Evolutionary conservation across 352 stramenopile genomes (phyloP), one percentile per base, ranked within the genome.

Genomic region (Phytophthora hibernalis): DNA sequence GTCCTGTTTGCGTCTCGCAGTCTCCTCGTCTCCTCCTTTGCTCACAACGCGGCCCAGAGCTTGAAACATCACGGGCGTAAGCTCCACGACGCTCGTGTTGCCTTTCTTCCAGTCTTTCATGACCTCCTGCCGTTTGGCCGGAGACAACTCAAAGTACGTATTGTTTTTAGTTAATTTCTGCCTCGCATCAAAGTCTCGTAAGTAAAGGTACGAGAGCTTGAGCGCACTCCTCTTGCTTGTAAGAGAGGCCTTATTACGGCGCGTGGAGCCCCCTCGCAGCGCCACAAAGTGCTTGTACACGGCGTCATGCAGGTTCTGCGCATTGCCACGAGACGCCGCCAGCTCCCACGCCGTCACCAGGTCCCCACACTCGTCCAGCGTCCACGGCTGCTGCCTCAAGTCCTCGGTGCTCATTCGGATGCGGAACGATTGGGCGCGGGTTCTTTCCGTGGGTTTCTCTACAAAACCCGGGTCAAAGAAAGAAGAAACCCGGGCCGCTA

Each of bases 261-360:
- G 58, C n/a, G 70, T 68, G 3, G 61, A 72, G 2, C 73, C 73
- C 9, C 70, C 70, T 6, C 65, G 66, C 0, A 72, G 62, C 6
- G 33, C 57, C 35, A 74, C 66, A 53, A 81, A 81, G 42, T 74
- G 70, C 7, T 70, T 59, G 43, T 64, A 79, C 40, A 75, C 69
- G 15, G 47, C 58, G 58, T 76, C 65, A 47, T 74, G 52, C 20
- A 75, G 40, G 10, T n/a, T 61, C 45, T 60, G 45, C 18, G 50
- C 24, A n/a, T 9, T 24, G 28, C 18, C 15, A 3, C 53, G 61
- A 11, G 50, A 59, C 1, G 35, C 24, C 18, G 61, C 61, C 16
- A 69, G 24, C 42, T 78, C 73, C 73, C 73, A 81, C 10, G 73
- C 73, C n/a, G 33, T 65, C 38, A 76, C 70, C 11, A 81, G 54